Percentiles rank a stretch among this genome's conserved stretches.
Conservation (phyloP, 73 alveolate genomes). For the Blepharisma stoltei region DNA sequence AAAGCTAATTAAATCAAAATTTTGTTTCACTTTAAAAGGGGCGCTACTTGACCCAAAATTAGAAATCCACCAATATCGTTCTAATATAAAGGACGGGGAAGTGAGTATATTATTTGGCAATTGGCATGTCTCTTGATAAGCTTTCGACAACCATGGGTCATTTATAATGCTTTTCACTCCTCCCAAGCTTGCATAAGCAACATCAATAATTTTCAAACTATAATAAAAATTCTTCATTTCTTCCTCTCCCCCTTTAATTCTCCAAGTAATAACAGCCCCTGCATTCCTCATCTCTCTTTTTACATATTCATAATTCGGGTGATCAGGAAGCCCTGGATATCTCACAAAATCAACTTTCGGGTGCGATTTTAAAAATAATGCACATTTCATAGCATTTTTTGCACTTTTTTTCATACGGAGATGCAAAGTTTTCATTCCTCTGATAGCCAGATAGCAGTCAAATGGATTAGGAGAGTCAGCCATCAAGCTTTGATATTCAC, state of each 20-base stretch:
- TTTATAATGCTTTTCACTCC: no score
- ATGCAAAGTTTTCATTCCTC: conserved; percentile 86
- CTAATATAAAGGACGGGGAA: no score
- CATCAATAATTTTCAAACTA: no score
- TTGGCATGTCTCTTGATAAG: no score
- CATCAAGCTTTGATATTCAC: conserved; percentile 53
- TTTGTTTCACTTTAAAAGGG: no score
- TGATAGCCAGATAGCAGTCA: conserved; percentile 84
- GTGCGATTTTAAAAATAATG: conserved; percentile 74
- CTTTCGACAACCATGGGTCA: no score
- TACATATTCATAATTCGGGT: conserved; percentile 70
- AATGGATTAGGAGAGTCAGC: conserved; percentile 87
- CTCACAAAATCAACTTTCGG: conserved; percentile 79
- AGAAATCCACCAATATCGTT: no score
- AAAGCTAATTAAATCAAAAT: no score
- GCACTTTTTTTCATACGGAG: conserved; percentile 70
- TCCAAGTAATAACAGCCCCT: conserved; percentile 79
- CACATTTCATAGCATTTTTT: conserved; percentile 74
- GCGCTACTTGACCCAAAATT: no score
- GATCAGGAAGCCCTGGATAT: conserved; percentile 83
- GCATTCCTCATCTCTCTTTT: conserved; percentile 74
- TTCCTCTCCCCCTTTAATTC: conserved; percentile 69
- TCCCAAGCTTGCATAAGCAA: no score
- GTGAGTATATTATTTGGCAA: no score
- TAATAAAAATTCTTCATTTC: conserved; percentile 14